Conservation (phyloP, 768 basidiomycete genomes). For the Tephrocybe sp. region DNA sequence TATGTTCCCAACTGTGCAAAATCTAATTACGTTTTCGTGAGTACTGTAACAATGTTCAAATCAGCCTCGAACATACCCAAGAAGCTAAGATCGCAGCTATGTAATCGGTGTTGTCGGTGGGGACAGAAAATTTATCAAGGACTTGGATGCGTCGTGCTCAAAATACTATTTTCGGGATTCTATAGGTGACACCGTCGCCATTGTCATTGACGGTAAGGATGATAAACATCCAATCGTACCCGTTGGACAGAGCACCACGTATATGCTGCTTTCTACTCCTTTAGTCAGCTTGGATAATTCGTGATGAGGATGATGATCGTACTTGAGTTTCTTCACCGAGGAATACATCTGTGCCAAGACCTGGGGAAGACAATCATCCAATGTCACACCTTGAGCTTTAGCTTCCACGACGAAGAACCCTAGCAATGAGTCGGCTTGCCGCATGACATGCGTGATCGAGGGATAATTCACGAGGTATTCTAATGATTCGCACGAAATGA, state of each 20-base stretch:
- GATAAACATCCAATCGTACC: constrained; percentile 22
- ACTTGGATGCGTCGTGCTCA: constrained; percentile 4
- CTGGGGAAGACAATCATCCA: constrained; percentile 18
- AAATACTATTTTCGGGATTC: constrained; percentile 1
- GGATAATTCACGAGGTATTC: constrained; percentile 14
- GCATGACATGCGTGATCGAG: constrained; percentile 12
- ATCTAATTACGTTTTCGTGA: constrained; percentile 14
- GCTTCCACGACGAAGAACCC: constrained; percentile 22
- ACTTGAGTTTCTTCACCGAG: constrained; percentile 15
- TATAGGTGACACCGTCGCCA: constrained; percentile 20
- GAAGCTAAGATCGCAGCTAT: constrained; percentile 12
- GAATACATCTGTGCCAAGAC: constrained; percentile 14
- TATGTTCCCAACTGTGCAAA: constrained; percentile 16
- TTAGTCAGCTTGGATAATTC: not conserved
- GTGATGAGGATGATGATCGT: constrained; percentile 9
- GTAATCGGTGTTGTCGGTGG: constrained; percentile 4
- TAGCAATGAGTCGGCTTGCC: constrained; percentile 4
- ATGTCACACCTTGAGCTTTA: constrained; percentile 11
- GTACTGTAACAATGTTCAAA: constrained; percentile 1
- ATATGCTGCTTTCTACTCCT: constrained; percentile 17
- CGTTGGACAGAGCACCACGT: constrained; percentile 20
- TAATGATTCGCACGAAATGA: constrained; percentile 5
- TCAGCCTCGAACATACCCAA: constrained; percentile 13
- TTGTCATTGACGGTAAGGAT: constrained; percentile 19
- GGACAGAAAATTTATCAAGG: too few species aligned